These are phyloP conservation scores for Trichaptum fuscoviolaceum DNA, from an alignment of 768 basidiomycete genomes.

Conservation along the genomic window DNA sequence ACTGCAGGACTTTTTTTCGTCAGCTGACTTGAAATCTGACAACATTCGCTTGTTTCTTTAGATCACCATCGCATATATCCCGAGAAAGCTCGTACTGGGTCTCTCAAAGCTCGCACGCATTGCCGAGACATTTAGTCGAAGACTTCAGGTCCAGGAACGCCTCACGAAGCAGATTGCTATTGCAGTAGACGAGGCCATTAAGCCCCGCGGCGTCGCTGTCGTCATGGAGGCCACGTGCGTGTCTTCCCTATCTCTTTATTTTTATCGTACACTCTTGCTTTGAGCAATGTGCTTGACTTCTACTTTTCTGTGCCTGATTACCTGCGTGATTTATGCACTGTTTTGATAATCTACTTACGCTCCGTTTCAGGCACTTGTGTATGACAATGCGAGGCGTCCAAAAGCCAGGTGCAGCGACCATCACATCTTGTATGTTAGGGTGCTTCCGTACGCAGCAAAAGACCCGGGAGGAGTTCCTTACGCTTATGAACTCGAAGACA, in stretches of 20 bases:
- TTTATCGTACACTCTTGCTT: neutral
- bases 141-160: constrained; percentile 96
- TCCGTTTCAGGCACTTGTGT: constrained; percentile 74
- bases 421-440: constrained; percentile 97
- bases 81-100: constrained; percentile 89
- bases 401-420: constrained; percentile 92
- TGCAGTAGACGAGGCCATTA: constrained; percentile 97
- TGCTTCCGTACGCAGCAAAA: constrained; percentile 99
- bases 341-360: neutral
- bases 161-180: constrained; percentile 96
- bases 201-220: constrained; percentile 95
- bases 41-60: constrained; percentile 24
- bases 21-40: constrained; percentile 10
- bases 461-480: constrained; percentile 94
- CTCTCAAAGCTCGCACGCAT: constrained; percentile 95
- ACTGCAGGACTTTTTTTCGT: neutral
- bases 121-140: constrained; percentile 93
- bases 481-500: constrained; percentile 54
- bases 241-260: constrained; percentile 10
- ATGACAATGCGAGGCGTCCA: constrained; percentile 99
- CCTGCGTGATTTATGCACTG: neutral
- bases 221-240: constrained; percentile 98
- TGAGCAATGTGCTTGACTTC: neutral
- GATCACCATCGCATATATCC: constrained; percentile 98
- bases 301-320: neutral